Conservation (phyloP, 1,284 basidiomycete genomes). For the Cryptococcus amylolentus region DNA sequence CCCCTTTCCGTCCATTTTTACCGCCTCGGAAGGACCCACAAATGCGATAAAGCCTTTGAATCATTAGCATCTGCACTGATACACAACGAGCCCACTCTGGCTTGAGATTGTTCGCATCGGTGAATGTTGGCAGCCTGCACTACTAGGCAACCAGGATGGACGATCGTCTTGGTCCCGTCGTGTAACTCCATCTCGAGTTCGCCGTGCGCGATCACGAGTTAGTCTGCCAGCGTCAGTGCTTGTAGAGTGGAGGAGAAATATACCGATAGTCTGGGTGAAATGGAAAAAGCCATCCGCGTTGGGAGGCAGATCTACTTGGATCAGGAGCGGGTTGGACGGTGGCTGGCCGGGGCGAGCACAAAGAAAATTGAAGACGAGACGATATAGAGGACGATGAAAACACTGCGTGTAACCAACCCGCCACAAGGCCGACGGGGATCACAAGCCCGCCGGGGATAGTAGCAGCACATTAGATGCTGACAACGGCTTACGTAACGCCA, state of each 20-base stretch:
- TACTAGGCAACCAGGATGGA: conserved; percentile 9
- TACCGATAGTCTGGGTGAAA: too few species aligned
- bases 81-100: conserved; percentile 8
- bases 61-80: not conserved
- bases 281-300: too few species aligned
- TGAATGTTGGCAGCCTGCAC: conserved; percentile 17
- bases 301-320: conserved; percentile 10
- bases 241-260: not conserved
- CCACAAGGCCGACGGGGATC: too few species aligned
- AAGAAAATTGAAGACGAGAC: too few species aligned
- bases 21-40: conserved; percentile 7
- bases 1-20: conserved; percentile 9
- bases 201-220: conserved; percentile 13
- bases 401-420: too few species aligned
- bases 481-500: too few species aligned
- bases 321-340: too few species aligned
- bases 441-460: too few species aligned
- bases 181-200: conserved; percentile 11
- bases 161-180: conserved; percentile 14
- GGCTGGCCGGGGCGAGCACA: too few species aligned
- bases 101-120: conserved; percentile 13
- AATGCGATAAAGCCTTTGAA: conserved; percentile 7
- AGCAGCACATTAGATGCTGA: too few species aligned
- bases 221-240: conserved; percentile 4
- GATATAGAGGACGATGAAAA: too few species aligned